Base-by-base conservation (phyloP, 805 yeast genomes). In the Monosporozyma unispora region DNA sequence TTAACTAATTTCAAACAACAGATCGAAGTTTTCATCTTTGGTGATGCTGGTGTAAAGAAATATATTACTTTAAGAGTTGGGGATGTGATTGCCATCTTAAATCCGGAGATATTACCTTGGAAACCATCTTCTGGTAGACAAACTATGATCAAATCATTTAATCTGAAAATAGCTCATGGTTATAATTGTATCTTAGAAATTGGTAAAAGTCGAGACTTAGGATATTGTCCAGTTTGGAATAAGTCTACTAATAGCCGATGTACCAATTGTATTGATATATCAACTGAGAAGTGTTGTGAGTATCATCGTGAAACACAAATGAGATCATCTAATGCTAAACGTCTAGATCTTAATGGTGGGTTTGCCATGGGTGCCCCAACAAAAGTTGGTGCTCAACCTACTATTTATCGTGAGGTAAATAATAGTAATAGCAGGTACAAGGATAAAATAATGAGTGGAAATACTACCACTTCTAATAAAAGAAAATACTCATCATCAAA, bases 11-110 rank as follows among this genome's bases (percentile, higher is more conserved):
- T 89, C 57, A 72, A 72, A 47, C 76, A 75, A 47, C 76, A 77
- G 2, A 63, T 89, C 2, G 78, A 80, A 44, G 59, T 88, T 5
- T 76, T 80, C 50, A 62, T 90, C 3, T 82, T 84, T 60, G 89
- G 82, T 0, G 56, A 60, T 37, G 68, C 73, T 16, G 85, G 88
- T 4, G 82, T 82, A 53, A 77, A 79, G 21, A 78, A 77, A 59
- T 84, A 80, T 63, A 87, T 87, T 81, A 87, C 84, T 54, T 58
- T 89, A 2, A 70, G 79, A 47, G 72, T 80, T 1, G 97, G 98
- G 0, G 88, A 85, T 52, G 66, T 90, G 0, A 65, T 90, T 10
- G 84, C 84, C 0, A 60, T 91, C 1, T 64, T 90, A 47, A 91
- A 90, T 59, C 97, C 99, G 0, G 69, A 68, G 1, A 70, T 88